Evolutionary conservation across 805 yeast genomes (phyloP).

Genomic region (Nadsonia fulvescens): DNA sequence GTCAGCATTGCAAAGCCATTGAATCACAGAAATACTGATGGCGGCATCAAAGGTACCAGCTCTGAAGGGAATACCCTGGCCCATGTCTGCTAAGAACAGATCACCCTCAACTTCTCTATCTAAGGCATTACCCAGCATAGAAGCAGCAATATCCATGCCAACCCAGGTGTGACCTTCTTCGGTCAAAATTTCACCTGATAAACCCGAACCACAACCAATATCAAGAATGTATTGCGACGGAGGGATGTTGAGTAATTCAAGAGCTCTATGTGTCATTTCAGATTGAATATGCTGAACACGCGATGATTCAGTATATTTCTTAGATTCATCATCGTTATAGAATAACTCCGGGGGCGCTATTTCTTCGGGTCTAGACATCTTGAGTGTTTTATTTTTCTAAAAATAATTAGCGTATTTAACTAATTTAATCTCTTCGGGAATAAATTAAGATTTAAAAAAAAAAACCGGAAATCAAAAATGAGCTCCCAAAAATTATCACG

Average conservation of each 20-base stretch:
- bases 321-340: conserved; percentile 78
- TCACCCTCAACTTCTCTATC: conserved; percentile 92
- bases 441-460: no score
- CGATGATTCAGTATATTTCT: conserved; percentile 77
- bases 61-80: conserved; percentile 84
- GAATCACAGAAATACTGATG: conserved; percentile 84
- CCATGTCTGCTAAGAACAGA: conserved; percentile 79
- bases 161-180: conserved; percentile 92
- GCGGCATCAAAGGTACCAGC: conserved; percentile 97
- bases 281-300: conserved; percentile 98
- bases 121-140: conserved; percentile 87
- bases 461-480: no score
- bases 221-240: conserved; percentile 57
- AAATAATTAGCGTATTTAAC: no score
- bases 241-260: conserved; percentile 68
- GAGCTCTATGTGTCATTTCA: conserved; percentile 85
- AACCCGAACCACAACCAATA: conserved; percentile 94
- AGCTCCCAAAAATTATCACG: no score
- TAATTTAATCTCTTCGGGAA: no score
- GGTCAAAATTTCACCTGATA: conserved; percentile 81
- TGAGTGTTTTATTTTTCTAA: no score
- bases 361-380: conserved; percentile 91
- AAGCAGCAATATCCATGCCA: conserved; percentile 91
- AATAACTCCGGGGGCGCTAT: conserved; percentile 93
- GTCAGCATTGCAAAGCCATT: conserved; percentile 97